Conservation (phyloP, 306 rosid species). For the Arachis hypogaea region DNA sequence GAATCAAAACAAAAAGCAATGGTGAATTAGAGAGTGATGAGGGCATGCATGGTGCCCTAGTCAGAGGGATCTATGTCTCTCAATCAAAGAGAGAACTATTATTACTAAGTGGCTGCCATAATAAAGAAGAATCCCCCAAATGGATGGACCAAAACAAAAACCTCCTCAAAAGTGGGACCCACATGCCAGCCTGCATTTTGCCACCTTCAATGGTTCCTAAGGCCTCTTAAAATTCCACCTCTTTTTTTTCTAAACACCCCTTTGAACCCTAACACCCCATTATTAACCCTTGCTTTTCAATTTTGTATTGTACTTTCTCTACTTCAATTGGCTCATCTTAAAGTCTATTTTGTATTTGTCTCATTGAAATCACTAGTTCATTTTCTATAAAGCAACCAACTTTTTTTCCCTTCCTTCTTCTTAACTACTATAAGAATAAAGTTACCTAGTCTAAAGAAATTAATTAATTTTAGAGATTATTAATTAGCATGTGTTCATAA, state of each 20-base stretch:
- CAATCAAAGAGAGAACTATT: slow-evolving; percentile 24
- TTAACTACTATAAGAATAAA: no score
- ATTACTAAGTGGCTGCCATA: slow-evolving; percentile 36
- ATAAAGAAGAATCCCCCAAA: slow-evolving; percentile 36
- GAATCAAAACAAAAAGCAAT: slow-evolving; percentile 18
- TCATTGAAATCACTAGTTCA: no score
- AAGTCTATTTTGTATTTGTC: slow-evolving; percentile 3
- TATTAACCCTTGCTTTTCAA: slow-evolving; percentile 30
- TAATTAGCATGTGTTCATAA: no score
- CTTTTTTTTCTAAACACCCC: not conserved
- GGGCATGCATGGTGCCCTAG: slow-evolving; percentile 47
- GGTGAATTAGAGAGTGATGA: not conserved
- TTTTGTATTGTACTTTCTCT: slow-evolving; percentile 18
- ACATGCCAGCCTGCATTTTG: slow-evolving; percentile 36
- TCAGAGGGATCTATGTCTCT: slow-evolving; percentile 36
- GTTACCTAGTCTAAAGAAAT: no score
- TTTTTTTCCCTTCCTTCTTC: no score
- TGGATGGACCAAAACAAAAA: slow-evolving; percentile 47
- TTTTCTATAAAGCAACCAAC: no score
- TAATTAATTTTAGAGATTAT: no score
- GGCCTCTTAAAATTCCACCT: slow-evolving; percentile 40
- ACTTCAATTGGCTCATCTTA: slow-evolving; percentile 7
- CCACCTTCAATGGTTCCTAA: slow-evolving; percentile 53
- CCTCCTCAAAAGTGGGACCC: not conserved
- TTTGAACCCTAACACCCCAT: slow-evolving; percentile 11